Evolutionary conservation across 345 rosid species (phyloP).

Genomic region (Brassica rapa): DNA sequence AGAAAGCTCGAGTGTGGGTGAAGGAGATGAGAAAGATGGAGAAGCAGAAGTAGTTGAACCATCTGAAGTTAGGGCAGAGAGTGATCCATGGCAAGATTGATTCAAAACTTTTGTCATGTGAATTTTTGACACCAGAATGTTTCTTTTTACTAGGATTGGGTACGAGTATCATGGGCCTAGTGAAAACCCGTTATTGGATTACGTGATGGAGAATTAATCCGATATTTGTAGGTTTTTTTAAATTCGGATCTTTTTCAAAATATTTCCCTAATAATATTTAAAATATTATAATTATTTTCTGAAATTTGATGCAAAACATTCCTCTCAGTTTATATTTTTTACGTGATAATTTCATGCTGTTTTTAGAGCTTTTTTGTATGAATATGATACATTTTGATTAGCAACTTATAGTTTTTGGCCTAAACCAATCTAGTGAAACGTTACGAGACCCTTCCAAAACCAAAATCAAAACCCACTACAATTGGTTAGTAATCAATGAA

Average conservation of each 20-base stretch:
- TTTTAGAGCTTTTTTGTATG: background rate
- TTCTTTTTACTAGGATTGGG: conserved; percentile 3
- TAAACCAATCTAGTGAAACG: background rate
- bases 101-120: background rate
- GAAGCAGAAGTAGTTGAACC: conserved; percentile 83
- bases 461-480: background rate
- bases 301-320: background rate
- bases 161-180: conserved; percentile 13
- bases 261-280: background rate
- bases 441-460: background rate
- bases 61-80: conserved; percentile 85
- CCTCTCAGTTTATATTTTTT: background rate
- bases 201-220: background rate
- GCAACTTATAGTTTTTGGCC: background rate
- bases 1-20: conserved; percentile 24
- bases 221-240: background rate
- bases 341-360: background rate
- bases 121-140: conserved; percentile 14
- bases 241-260: background rate
- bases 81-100: conserved; percentile 84
- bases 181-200: conserved; percentile 9
- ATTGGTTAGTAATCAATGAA: background rate
- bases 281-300: background rate
- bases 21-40: conserved; percentile 22
- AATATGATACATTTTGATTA: background rate